Evolutionary conservation across 2,329 filamentous ascomycete genomes (phyloP), one percentile per base, ranked within the genome.

Genomic region (Alternaria sp.): DNA sequence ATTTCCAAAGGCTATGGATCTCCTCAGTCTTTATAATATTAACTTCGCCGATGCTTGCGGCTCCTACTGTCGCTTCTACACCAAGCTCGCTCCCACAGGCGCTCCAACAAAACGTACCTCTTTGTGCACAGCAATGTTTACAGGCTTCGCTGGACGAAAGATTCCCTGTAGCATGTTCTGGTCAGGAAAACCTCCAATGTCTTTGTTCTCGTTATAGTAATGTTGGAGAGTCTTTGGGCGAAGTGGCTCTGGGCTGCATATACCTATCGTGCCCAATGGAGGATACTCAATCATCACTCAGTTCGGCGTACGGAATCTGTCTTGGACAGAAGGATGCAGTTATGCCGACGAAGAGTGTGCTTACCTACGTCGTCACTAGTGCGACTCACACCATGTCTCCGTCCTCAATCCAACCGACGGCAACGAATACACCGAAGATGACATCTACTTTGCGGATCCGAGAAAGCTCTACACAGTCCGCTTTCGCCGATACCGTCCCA

Each of bases 161-260:
- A 48, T 79, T 78, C 59, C 73, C 77, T 54, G 59, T 74, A 44
- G 66, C 75, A 62, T 80, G 78, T 65, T 73, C 75, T 57, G 66
- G 64, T 50, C 66, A 72, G 63, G 62, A 60, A 59, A 67, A 71
- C 53, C 59, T 79, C 52, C 68, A 66, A 30, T 80, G 78, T 66
- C 73, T 79, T 30, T 80, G 78, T 60, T 77, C 77, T 60, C 73
- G 65, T 63, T 79, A 79, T 74, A 78, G 76, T 60, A 71, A 62
- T 57, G 53, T 46, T 44, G 78, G 78, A 49, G 72, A 78, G 59
- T 74, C 75, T 48, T 61, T 80, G 22, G 78, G 77, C 25, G 78
- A 80, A 66, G 74, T 75, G 57, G 77, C 77, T 54, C 69, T 79
- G 10, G 74, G 69, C 45, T 80, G 78, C 64, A 68, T 79, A 51